These are phyloP conservation scores for Aspergillus calidoustus DNA, from an alignment of 2,329 filamentous ascomycete species.

Conservation along the genomic window DNA sequence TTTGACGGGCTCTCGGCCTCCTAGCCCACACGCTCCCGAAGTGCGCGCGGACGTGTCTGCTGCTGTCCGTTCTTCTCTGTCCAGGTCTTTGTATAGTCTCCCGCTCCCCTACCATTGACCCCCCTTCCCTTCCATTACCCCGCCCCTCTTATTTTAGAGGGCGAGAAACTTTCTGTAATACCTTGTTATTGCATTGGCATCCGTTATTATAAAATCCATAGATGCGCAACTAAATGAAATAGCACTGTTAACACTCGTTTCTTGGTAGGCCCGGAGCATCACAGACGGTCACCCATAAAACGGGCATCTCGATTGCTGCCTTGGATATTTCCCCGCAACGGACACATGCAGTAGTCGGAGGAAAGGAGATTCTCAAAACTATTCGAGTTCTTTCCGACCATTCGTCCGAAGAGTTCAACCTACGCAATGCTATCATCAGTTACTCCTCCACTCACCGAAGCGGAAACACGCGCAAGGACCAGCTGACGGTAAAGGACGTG, in stretches of 20 bases:
- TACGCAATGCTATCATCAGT: conserved; percentile 64
- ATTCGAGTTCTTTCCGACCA: conserved; percentile 61
- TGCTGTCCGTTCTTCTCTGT: conserved; percentile 39
- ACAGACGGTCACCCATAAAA: conserved; percentile 64
- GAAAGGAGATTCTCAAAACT: conserved; percentile 69
- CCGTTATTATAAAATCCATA: no score
- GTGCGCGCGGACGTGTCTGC: conserved; percentile 36
- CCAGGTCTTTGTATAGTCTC: conserved; percentile 46
- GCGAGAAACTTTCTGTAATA: no score
- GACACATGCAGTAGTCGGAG: conserved; percentile 67
- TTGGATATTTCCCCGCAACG: conserved; percentile 66
- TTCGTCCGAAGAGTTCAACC: conserved; percentile 66
- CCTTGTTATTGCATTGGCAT: no score
- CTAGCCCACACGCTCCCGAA: conserved; percentile 53
- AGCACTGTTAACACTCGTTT: conserved; percentile 22
- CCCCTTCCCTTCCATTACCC: conserved; percentile 20
- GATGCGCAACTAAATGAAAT: no score
- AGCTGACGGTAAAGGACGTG: conserved; percentile 67
- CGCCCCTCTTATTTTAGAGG: conserved; percentile 1
- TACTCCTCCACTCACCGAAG: conserved; percentile 58
- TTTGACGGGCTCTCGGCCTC: conserved; percentile 58
- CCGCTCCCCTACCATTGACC: conserved; percentile 20
- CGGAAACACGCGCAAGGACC: conserved; percentile 57
- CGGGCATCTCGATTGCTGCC: conserved; percentile 66
- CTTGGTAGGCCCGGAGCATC: conserved; percentile 51